These are phyloP conservation scores for Corynascus novoguineensis DNA, from an alignment of 495 filamentous ascomycete species.

Conservation along the genomic window DNA sequence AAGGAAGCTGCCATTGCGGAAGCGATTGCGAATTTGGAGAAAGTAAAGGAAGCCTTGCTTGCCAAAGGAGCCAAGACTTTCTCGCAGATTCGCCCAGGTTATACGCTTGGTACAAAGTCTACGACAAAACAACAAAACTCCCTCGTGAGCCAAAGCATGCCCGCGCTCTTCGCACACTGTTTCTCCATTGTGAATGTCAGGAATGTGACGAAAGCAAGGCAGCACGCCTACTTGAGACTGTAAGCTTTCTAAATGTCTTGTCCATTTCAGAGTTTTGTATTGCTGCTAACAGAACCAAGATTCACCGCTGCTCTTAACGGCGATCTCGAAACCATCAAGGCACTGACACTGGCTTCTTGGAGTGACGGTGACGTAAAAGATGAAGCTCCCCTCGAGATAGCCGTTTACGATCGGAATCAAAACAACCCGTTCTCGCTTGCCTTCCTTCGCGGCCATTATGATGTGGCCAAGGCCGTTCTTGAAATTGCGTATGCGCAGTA, in stretches of 20 bases:
- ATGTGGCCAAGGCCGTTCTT: constrained; percentile 57
- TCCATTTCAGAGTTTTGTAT: neutral
- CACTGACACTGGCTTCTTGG: constrained; percentile 42
- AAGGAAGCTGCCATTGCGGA: constrained; percentile 49
- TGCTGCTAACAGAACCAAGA: constrained; percentile 32
- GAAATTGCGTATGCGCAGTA: constrained; percentile 64
- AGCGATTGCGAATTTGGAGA: constrained; percentile 46
- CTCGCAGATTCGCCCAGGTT: constrained; percentile 55
- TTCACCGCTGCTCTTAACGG: constrained; percentile 68
- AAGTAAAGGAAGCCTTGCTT: constrained; percentile 49
- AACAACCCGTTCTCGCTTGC: constrained; percentile 59
- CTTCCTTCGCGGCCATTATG: constrained; percentile 54
- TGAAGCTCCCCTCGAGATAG: constrained; percentile 55
- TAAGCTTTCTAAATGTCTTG: constrained; percentile 28
- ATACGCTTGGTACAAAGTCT: constrained; percentile 1
- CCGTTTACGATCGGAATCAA: constrained; percentile 42
- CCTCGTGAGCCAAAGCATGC: neutral
- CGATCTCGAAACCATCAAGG: constrained; percentile 54
- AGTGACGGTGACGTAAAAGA: constrained; percentile 40
- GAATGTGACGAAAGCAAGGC: constrained; percentile 47
- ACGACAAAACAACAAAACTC: neutral
- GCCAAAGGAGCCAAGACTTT: constrained; percentile 59
- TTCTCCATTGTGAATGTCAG: constrained; percentile 44
- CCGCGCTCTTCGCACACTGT: constrained; percentile 38
- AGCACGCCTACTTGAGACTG: constrained; percentile 52